Conservation (phyloP, 306 rosid species). For the Cicer bijugum region DNA sequence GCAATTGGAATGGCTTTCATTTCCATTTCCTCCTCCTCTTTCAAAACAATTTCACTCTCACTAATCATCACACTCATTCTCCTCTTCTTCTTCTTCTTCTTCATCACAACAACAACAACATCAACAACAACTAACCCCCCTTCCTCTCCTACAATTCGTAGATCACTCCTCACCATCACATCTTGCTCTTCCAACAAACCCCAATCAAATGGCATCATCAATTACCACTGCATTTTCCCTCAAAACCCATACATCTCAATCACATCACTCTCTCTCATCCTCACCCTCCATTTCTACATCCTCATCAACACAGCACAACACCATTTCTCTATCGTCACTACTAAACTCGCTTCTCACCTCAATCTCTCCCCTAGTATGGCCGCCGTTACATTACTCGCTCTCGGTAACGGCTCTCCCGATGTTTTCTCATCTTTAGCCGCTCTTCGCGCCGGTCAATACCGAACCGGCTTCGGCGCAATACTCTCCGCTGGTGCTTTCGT, state of each 20-base stretch:
- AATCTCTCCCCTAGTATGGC: slow-evolving; percentile 80
- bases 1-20: slow-evolving; percentile 55
- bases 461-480: slow-evolving; percentile 89
- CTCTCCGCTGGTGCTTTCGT: slow-evolving; percentile 94
- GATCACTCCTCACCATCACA: slow-evolving; percentile 52
- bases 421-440: slow-evolving; percentile 88
- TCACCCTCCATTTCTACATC: slow-evolving; percentile 76
- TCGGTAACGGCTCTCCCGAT: slow-evolving; percentile 96
- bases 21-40: slow-evolving; percentile 41
- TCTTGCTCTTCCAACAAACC: slow-evolving; percentile 44
- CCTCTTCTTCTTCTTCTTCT: slow-evolving; percentile 59
- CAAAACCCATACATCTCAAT: slow-evolving; percentile 51
- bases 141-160: slow-evolving; percentile 32
- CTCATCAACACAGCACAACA: slow-evolving; percentile 90
- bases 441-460: slow-evolving; percentile 73
- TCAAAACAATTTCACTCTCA: slow-evolving; percentile 34
- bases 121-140: slow-evolving; percentile 37
- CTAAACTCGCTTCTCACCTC: slow-evolving; percentile 74
- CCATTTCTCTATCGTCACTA: slow-evolving; percentile 81
- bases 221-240: slow-evolving; percentile 58
- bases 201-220: slow-evolving; percentile 54
- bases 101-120: neutral
- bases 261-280: slow-evolving; percentile 60
- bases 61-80: slow-evolving; percentile 32
- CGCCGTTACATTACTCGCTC: slow-evolving; percentile 84